Conservation (phyloP, 2,329 filamentous ascomycete species). For the Raffaelea albimanens region DNA sequence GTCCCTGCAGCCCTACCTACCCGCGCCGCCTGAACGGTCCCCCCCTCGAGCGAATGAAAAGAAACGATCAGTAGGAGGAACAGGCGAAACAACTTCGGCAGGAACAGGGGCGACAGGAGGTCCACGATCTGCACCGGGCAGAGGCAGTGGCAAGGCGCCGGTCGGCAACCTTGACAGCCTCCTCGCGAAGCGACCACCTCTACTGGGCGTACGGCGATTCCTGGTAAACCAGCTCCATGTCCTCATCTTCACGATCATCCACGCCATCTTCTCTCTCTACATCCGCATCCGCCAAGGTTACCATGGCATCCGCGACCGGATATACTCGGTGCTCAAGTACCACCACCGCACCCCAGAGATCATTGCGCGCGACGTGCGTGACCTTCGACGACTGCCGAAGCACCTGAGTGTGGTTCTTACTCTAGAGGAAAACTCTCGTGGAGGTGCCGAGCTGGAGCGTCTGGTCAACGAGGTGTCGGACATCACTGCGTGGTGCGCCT, state of each 20-base stretch:
- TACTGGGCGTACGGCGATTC: slow-evolving; percentile 51
- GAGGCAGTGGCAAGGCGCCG: neutral
- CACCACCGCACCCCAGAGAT: slow-evolving; percentile 93
- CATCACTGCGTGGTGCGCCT: slow-evolving; percentile 85
- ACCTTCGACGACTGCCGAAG: slow-evolving; percentile 63
- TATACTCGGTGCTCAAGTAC: slow-evolving; percentile 79
- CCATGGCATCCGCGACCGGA: slow-evolving; percentile 65
- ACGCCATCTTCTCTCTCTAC: slow-evolving; percentile 80
- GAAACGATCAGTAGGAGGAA: neutral
- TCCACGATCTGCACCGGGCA: too few species aligned
- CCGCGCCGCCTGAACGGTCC: neutral
- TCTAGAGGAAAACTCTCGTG: slow-evolving; percentile 58
- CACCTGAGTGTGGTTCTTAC: slow-evolving; percentile 83
- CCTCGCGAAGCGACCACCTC: slow-evolving; percentile 21
- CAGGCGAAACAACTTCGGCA: neutral
- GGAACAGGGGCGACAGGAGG: too few species aligned
- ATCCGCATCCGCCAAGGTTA: slow-evolving; percentile 73
- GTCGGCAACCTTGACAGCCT: slow-evolving; percentile 7
- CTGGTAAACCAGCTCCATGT: slow-evolving; percentile 54
- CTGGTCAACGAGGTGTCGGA: slow-evolving; percentile 87
- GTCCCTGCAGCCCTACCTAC: neutral
- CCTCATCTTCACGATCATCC: slow-evolving; percentile 59
- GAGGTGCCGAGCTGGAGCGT: slow-evolving; percentile 67
- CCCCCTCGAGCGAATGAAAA: neutral
- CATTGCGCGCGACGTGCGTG: slow-evolving; percentile 77